Percentiles rank a stretch among this genome's conserved stretches.
These are phyloP conservation scores for Pyronema domesticum DNA, from an alignment of 495 filamentous ascomycete genomes.

Conservation along the genomic window DNA sequence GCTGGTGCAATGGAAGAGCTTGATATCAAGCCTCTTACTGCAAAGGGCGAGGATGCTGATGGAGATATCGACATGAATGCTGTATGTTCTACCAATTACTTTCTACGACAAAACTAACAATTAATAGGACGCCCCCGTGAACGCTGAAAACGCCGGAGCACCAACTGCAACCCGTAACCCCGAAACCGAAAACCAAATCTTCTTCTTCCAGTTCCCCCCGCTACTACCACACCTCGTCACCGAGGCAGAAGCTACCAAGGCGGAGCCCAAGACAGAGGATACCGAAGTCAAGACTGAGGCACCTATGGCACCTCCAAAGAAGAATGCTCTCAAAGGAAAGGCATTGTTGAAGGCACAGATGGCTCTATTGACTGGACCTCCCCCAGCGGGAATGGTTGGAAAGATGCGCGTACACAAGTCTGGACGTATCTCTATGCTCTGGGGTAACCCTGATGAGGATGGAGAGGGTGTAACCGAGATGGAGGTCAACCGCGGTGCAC, in stretches of 20 bases:
- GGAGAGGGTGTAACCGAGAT: conserved; percentile 16
- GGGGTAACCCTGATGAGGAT: conserved; percentile 9
- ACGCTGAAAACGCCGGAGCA: background rate
- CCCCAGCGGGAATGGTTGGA: conserved; percentile 18
- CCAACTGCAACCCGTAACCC: conserved; percentile 4
- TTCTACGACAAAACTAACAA: background rate
- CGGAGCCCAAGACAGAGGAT: background rate
- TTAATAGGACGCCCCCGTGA: background rate
- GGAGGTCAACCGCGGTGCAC: conserved; percentile 19
- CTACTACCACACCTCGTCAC: conserved; percentile 18
- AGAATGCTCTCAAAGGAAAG: conserved; percentile 4
- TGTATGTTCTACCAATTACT: background rate
- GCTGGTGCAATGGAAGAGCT: conserved; percentile 5
- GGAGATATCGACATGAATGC: conserved; percentile 14
- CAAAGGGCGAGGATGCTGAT: conserved; percentile 3
- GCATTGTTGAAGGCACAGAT: conserved; percentile 8
- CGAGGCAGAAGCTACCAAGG: background rate
- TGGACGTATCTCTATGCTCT: conserved; percentile 19
- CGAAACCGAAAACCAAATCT: conserved; percentile 23
- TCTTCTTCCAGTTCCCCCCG: conserved; percentile 23
- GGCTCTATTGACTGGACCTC: conserved; percentile 13
- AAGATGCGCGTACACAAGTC: conserved; percentile 22
- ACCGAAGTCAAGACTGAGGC: background rate
- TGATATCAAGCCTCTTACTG: background rate
- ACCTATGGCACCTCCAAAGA: background rate